These are phyloP conservation scores for Gossypium aridum DNA, from an alignment of 441 rosid genomes.

Conservation along the genomic window DNA sequence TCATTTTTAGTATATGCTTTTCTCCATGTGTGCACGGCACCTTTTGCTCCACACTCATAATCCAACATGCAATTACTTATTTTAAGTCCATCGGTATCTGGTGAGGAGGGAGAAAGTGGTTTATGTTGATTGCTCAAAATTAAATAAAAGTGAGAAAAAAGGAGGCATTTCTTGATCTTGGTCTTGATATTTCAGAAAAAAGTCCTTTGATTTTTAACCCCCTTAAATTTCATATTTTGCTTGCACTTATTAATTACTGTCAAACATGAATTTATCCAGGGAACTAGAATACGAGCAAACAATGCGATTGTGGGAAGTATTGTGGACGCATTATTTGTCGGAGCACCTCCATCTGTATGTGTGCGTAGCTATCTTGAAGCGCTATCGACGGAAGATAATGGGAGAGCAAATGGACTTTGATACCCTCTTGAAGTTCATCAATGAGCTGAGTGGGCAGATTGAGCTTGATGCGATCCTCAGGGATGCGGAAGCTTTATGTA, in stretches of 20 bases:
- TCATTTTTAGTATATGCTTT: background rate
- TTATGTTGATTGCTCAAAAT: background rate
- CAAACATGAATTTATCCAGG: slow-evolving; percentile 32
- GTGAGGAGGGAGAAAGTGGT: background rate
- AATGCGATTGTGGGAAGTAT: slow-evolving; percentile 91
- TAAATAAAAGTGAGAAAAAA: background rate
- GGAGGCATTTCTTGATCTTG: background rate
- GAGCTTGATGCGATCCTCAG: slow-evolving; percentile 66
- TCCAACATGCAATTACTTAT: background rate
- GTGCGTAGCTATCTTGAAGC: slow-evolving; percentile 92
- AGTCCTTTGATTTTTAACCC: background rate
- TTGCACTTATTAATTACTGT: background rate
- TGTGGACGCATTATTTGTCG: slow-evolving; percentile 81
- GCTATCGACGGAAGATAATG: slow-evolving; percentile 74
- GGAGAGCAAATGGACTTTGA: slow-evolving; percentile 97
- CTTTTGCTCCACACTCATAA: background rate
- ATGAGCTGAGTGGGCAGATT: slow-evolving; percentile 79
- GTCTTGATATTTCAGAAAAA: background rate
- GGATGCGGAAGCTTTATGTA: slow-evolving; percentile 94
- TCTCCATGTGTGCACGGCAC: background rate
- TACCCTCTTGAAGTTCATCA: slow-evolving; percentile 90
- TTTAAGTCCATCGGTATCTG: background rate
- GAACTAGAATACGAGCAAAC: slow-evolving; percentile 81
- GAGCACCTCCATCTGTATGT: slow-evolving; percentile 92
- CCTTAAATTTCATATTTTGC: background rate